Evolutionary conservation across 1,284 basidiomycete species (phyloP).

Genomic region (Moesziomyces sp.): DNA sequence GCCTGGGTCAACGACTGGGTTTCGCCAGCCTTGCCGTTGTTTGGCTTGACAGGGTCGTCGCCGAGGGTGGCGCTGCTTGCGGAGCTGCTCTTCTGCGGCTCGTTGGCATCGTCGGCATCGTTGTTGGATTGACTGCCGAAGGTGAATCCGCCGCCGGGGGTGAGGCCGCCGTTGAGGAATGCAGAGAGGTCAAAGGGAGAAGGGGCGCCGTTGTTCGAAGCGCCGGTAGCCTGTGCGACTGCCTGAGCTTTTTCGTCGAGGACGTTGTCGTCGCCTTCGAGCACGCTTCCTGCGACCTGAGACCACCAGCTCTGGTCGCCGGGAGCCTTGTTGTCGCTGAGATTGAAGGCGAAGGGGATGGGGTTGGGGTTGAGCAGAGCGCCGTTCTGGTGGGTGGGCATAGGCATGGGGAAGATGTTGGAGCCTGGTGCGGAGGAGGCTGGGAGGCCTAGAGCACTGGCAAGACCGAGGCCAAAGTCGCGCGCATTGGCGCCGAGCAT

Average conservation of each 20-base stretch:
- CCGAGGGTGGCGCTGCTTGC: background rate
- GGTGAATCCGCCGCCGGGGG: constrained; percentile 47
- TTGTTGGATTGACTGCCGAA: constrained; percentile 34
- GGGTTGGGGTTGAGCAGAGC: constrained; percentile 63
- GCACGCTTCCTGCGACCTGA: constrained; percentile 44
- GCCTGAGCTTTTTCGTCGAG: constrained; percentile 63
- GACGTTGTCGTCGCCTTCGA: constrained; percentile 48
- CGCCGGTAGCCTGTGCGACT: constrained; percentile 49
- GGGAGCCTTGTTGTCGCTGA: constrained; percentile 49
- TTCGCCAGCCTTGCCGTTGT: constrained; percentile 22
- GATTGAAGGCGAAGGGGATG: constrained; percentile 63
- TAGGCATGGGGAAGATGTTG: constrained; percentile 55
- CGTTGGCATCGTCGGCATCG: constrained; percentile 7
- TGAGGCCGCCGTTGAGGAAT: constrained; percentile 58
- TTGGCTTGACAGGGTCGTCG: constrained; percentile 17
- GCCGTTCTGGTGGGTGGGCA: constrained; percentile 61
- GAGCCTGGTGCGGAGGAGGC: constrained; percentile 20
- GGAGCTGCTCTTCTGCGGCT: constrained; percentile 15
- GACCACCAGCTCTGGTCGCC: constrained; percentile 62
- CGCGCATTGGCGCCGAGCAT: constrained; percentile 51
- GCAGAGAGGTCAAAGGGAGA: constrained; percentile 58
- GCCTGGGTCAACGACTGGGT: constrained; percentile 35
- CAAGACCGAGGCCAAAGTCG: constrained; percentile 42
- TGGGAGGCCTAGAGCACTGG: constrained; percentile 29
- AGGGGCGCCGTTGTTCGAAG: constrained; percentile 33